Conservation (phyloP, 768 basidiomycete genomes). For the Mycena floridula region DNA sequence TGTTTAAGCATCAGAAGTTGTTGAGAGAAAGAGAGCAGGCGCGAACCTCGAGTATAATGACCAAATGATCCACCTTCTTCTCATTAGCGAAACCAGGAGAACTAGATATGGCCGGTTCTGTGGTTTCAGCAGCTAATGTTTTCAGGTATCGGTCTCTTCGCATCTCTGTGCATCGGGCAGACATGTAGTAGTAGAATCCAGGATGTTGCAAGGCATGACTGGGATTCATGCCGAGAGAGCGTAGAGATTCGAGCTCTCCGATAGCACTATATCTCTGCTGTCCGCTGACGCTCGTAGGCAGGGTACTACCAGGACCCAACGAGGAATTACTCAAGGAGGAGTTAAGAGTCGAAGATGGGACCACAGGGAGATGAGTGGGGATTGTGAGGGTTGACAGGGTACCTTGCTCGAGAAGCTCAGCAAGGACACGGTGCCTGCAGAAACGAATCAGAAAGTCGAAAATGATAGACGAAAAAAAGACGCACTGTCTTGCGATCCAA, state of each 20-base stretch:
- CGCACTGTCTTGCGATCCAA: slow-evolving; percentile 90
- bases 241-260: slow-evolving; percentile 58
- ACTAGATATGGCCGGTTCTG: neutral
- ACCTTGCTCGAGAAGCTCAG: slow-evolving; percentile 86
- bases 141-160: slow-evolving; percentile 62
- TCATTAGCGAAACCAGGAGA: slow-evolving; percentile 82
- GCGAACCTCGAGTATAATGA: slow-evolving; percentile 74
- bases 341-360: slow-evolving; percentile 19
- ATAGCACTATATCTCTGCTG: slow-evolving; percentile 17
- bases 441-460: neutral
- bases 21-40: neutral
- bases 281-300: slow-evolving; percentile 12
- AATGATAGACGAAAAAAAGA: slow-evolving; percentile 6
- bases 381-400: slow-evolving; percentile 55
- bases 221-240: slow-evolving; percentile 69
- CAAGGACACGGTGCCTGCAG: slow-evolving; percentile 77
- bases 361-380: slow-evolving; percentile 47
- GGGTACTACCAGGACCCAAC: slow-evolving; percentile 9
- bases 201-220: slow-evolving; percentile 83
- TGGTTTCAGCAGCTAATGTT: slow-evolving; percentile 52
- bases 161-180: slow-evolving; percentile 79
- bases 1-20: slow-evolving; percentile 20
- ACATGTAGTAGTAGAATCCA: slow-evolving; percentile 88
- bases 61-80: slow-evolving; percentile 86
- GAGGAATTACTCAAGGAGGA: slow-evolving; percentile 11